Conservation (phyloP, 2,329 filamentous ascomycete species). For the Nigrospora osmanthi region DNA sequence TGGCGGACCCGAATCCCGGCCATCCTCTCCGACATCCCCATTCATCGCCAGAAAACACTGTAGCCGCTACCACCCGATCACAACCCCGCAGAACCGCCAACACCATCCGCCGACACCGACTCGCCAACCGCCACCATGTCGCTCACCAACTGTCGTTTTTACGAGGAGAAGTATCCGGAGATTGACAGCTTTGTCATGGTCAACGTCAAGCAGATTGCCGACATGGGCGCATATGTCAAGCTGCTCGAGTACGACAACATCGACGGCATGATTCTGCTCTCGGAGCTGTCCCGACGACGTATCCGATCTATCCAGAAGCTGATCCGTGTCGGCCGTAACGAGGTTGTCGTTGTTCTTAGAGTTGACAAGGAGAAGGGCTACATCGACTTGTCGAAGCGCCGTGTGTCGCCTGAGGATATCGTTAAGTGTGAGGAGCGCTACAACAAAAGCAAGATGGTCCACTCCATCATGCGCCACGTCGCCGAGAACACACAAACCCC, state of each 20-base stretch:
- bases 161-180: constrained; percentile 96
- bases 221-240: constrained; percentile 99
- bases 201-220: constrained; percentile 99
- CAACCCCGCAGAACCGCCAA: too few species aligned
- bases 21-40: too few species aligned
- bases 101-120: constrained; percentile 9
- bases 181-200: constrained; percentile 99
- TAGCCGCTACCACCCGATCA: too few species aligned
- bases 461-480: constrained; percentile 98
- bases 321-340: constrained; percentile 94
- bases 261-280: constrained; percentile 98
- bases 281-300: constrained; percentile 94
- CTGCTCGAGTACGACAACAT: constrained; percentile 99
- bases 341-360: constrained; percentile 95
- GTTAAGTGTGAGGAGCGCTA: constrained; percentile 98
- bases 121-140: constrained; percentile 64
- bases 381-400: constrained; percentile 97
- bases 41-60: too few species aligned
- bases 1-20: too few species aligned
- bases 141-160: constrained; percentile 93
- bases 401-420: constrained; percentile 95
- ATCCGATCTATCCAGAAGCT: constrained; percentile 99
- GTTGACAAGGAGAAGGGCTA: constrained; percentile 99
- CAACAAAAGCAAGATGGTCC: constrained; percentile 99
- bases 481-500: constrained; percentile 92